Percentiles rank a stretch among this genome's conserved stretches.
phyloP scores from a whole-genome alignment of 768 basidiomycete species.

The Sistotremastrum suecicum region DNA sequence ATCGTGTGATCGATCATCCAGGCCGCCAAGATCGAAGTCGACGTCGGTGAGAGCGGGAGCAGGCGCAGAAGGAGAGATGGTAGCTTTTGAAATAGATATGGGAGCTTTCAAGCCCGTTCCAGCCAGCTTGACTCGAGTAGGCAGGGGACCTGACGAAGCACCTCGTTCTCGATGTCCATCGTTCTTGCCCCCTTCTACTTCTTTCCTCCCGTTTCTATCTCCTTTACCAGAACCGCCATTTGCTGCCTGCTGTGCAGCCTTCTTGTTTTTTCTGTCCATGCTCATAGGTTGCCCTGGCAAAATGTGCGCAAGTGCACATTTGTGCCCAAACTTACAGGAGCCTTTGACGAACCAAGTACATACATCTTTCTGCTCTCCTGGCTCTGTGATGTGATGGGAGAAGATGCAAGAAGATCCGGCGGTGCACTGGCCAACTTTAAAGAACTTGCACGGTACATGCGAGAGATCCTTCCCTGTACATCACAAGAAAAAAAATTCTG shows the following conservation, averaged over 20 bases:
- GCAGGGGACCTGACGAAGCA: conserved; percentile 17
- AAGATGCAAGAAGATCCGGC: conserved; percentile 94
- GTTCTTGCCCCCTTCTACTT: conserved; percentile 19
- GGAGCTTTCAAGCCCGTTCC: conserved; percentile 29
- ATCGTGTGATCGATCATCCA: conserved; percentile 35
- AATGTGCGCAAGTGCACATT: conserved; percentile 91
- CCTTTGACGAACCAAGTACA: conserved; percentile 93
- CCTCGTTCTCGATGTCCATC: conserved; percentile 15
- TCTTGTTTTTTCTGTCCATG: conserved; percentile 98
- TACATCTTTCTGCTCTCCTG: conserved; percentile 66
- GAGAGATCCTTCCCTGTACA: conserved; percentile 72
- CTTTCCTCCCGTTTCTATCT: conserved; percentile 18
- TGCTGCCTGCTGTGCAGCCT: conserved; percentile 62
- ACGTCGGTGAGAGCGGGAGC: conserved; percentile 66
- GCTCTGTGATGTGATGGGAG: conserved; percentile 63
- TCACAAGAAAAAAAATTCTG: too few relatives aligned
- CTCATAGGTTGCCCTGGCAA: conserved; percentile 88
- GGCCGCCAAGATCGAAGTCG: conserved; percentile 56
- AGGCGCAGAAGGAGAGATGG: conserved; percentile 62
- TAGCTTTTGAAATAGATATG: conserved; percentile 56
- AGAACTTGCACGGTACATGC: conserved; percentile 97
- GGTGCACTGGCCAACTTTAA: conserved; percentile 86
- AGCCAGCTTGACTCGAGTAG: conserved; percentile 5
- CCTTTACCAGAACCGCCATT: conserved; percentile 23
- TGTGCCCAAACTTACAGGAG: conserved; percentile 65